phyloP scores from a whole-genome alignment of 768 basidiomycete species.

The Lactarius sanguifluus region DNA sequence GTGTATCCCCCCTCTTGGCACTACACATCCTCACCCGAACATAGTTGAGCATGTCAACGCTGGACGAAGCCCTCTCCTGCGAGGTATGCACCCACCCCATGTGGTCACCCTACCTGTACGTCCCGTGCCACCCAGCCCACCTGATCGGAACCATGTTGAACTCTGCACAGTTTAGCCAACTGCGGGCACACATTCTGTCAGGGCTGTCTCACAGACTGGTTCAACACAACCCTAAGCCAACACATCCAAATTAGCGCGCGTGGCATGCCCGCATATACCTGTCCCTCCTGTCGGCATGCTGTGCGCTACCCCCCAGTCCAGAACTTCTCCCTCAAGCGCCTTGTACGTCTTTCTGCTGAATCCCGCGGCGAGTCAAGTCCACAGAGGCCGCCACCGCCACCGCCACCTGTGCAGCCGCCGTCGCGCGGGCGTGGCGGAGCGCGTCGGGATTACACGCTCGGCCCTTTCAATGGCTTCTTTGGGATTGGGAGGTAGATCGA shows the following conservation, averaged over 20 bases:
- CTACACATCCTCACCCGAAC: background rate
- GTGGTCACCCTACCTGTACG: conserved; percentile 69
- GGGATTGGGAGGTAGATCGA: conserved; percentile 15
- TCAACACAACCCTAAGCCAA: conserved; percentile 47
- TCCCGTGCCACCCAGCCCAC: conserved; percentile 13
- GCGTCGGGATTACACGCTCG: conserved; percentile 7
- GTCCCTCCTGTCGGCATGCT: conserved; percentile 61
- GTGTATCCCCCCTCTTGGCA: background rate
- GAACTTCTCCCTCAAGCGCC: conserved; percentile 57
- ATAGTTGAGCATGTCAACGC: conserved; percentile 22
- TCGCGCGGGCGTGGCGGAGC: conserved; percentile 18
- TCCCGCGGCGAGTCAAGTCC: conserved; percentile 52
- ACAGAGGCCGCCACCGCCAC: conserved; percentile 12
- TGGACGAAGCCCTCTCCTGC: conserved; percentile 59
- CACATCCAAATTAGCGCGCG: conserved; percentile 44
- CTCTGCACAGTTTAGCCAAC: conserved; percentile 46
- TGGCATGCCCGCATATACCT: conserved; percentile 47
- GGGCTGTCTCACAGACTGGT: conserved; percentile 57
- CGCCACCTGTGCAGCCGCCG: conserved; percentile 2
- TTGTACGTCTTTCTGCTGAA: conserved; percentile 51
- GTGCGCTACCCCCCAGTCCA: conserved; percentile 55
- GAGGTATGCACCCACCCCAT: conserved; percentile 64
- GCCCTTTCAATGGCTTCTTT: conserved; percentile 21
- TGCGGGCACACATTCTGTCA: conserved; percentile 75
- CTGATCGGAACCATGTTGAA: conserved; percentile 9